Evolutionary conservation across 257 asterid genomes (phyloP).

Genomic region (Solanum gandarillasii): DNA sequence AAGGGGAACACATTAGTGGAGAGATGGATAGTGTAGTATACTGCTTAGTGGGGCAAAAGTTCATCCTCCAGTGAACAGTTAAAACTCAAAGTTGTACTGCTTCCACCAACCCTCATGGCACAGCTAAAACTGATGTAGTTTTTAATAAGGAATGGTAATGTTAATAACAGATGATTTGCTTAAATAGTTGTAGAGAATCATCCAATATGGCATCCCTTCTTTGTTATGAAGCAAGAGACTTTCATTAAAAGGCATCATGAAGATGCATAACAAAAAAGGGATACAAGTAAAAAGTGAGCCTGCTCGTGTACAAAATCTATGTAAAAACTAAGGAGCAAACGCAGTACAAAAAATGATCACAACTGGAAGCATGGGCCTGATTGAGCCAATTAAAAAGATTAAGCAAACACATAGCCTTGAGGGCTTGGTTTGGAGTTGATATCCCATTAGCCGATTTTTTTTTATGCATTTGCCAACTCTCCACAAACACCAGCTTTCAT

Average conservation of each 20-base stretch:
- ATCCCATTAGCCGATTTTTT: not conserved
- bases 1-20: not conserved
- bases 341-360: not conserved
- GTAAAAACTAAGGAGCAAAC: not conserved
- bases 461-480: not conserved
- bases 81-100: not conserved
- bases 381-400: not conserved
- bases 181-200: not conserved
- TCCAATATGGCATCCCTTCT: not conserved
- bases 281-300: not conserved
- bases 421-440: not conserved
- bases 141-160: not conserved
- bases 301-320: not conserved
- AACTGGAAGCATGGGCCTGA: not conserved
- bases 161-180: not conserved
- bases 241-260: not conserved
- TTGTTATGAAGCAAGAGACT: not conserved
- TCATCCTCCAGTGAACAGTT: not conserved
- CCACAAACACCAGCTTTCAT: not conserved
- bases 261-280: not conserved
- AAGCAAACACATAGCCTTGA: not conserved
- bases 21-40: not conserved
- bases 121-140: not conserved
- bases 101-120: not conserved
- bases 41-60: not conserved